These are phyloP conservation scores for Trypanosoma lewisi DNA, from an alignment of 208 protist species.

Conservation along the genomic window DNA sequence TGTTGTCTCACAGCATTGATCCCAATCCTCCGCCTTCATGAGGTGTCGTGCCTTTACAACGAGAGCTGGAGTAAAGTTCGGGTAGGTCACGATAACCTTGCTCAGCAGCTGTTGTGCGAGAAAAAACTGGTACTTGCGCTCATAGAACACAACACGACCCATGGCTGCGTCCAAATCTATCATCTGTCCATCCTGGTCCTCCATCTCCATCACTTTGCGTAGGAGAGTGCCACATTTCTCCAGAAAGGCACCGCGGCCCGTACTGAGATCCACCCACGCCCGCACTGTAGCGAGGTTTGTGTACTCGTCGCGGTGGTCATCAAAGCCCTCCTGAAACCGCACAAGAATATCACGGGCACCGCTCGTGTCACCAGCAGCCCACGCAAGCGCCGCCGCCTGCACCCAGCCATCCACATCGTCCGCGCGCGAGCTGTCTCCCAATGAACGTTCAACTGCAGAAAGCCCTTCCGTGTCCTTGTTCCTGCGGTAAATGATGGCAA, in stretches of 20 bases:
- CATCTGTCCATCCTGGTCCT: conserved; percentile 33
- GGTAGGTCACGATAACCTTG: conserved; percentile 69
- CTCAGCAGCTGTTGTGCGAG: conserved; percentile 85
- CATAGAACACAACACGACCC: conserved; percentile 78
- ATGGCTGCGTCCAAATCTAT: conserved; percentile 82
- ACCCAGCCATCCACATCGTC: conserved; percentile 31
- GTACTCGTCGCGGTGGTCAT: conserved; percentile 79
- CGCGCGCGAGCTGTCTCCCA: conserved; percentile 39
- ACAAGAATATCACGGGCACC: conserved; percentile 58
- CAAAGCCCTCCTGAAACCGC: conserved; percentile 22
- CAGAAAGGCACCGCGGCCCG: conserved; percentile 68
- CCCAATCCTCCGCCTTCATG: conserved; percentile 92
- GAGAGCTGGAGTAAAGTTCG: conserved; percentile 59
- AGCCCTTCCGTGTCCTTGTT: conserved; percentile 70
- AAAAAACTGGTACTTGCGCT: conserved; percentile 77
- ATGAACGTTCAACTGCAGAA: conserved; percentile 43
- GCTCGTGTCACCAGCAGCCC: conserved; percentile 57
- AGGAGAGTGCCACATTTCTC: conserved; percentile 84
- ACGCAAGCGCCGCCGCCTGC: conserved; percentile 71
- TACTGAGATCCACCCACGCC: conserved; percentile 88
- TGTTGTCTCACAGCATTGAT: conserved; percentile 84
- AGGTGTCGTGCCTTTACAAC: conserved; percentile 84
- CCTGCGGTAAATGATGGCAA: conserved; percentile 67
- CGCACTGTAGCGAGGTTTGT: conserved; percentile 67
- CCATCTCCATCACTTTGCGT: conserved; percentile 55